Percentiles rank a stretch among this genome's conserved stretches.
Evolutionary conservation across 2,329 filamentous ascomycete species (phyloP).

Genomic region (Talaromyces sp.): DNA sequence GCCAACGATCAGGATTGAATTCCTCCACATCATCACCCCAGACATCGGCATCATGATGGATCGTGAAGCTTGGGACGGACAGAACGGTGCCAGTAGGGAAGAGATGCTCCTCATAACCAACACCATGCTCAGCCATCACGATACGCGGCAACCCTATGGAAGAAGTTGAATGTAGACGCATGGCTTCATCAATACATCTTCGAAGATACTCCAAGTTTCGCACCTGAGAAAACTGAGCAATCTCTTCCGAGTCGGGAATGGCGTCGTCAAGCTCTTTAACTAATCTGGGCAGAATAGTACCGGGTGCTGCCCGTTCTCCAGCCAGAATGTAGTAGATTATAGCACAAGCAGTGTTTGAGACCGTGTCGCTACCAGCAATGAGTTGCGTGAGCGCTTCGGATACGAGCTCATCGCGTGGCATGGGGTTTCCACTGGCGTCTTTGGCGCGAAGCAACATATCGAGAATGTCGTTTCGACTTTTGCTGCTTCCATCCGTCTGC

Average conservation of each 20-base stretch:
- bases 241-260: slow-evolving; percentile 20
- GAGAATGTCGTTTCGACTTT: slow-evolving; percentile 28
- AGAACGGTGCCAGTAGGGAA: slow-evolving; percentile 33
- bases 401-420: slow-evolving; percentile 28
- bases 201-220: slow-evolving; percentile 28
- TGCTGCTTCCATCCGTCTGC: slow-evolving; percentile 19
- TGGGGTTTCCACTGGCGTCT: slow-evolving; percentile 28
- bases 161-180: slow-evolving; percentile 31
- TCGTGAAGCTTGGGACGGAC: slow-evolving; percentile 40
- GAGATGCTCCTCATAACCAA: slow-evolving; percentile 19
- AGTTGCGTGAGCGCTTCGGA: slow-evolving; percentile 34
- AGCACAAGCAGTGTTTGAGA: slow-evolving; percentile 28
- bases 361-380: slow-evolving; percentile 36
- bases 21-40: slow-evolving; percentile 42
- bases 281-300: slow-evolving; percentile 20
- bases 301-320: slow-evolving; percentile 22
- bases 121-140: slow-evolving; percentile 23
- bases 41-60: slow-evolving; percentile 40
- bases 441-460: slow-evolving; percentile 30
- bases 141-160: slow-evolving; percentile 25
- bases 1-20: slow-evolving; percentile 39
- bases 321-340: slow-evolving; percentile 11
- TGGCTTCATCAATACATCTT: slow-evolving; percentile 31
- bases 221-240: slow-evolving; percentile 23
- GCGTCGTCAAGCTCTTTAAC: slow-evolving; percentile 25